Evolutionary conservation across 2,329 filamentous ascomycete genomes (phyloP).

Genomic region (Sclerotinia trifoliorum): DNA sequence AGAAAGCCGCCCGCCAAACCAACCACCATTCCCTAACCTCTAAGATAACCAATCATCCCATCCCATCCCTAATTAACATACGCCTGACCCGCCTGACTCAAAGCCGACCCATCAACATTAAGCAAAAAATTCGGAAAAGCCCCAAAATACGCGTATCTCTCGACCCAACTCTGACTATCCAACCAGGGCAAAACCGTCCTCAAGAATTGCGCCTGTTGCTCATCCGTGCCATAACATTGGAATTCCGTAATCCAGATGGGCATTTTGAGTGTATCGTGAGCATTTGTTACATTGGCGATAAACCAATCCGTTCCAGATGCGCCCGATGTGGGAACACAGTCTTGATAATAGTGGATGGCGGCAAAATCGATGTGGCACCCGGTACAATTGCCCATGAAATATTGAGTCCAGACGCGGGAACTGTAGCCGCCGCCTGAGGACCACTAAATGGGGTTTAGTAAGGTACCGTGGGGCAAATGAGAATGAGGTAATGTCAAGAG

Average conservation of each 20-base stretch:
- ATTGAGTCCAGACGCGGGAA: constrained; percentile 44
- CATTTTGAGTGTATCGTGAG: constrained; percentile 40
- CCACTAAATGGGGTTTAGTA: constrained; percentile 35
- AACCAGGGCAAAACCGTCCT: constrained; percentile 45
- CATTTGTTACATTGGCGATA: constrained; percentile 44
- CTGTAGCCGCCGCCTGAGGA: constrained; percentile 39
- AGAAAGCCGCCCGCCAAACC: no score
- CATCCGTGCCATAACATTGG: constrained; percentile 38
- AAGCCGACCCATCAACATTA: constrained; percentile 25
- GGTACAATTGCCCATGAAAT: constrained; percentile 44
- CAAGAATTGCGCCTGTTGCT: constrained; percentile 43
- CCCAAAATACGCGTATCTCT: constrained; percentile 43
- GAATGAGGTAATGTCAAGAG: background rate
- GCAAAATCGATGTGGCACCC: constrained; percentile 46
- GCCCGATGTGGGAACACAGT: constrained; percentile 36
- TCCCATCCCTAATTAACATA: constrained; percentile 23
- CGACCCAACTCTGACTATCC: constrained; percentile 43
- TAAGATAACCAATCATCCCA: background rate
- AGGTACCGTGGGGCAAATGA: no score
- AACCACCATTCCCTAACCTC: background rate
- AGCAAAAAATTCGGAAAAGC: constrained; percentile 39
- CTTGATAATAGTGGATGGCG: constrained; percentile 48
- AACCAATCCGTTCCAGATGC: constrained; percentile 42
- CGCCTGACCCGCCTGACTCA: constrained; percentile 24
- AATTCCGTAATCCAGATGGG: constrained; percentile 48